These are phyloP conservation scores for Wickerhamomyces rabaulensis DNA, from an alignment of 805 yeast genomes.

Conservation along the genomic window DNA sequence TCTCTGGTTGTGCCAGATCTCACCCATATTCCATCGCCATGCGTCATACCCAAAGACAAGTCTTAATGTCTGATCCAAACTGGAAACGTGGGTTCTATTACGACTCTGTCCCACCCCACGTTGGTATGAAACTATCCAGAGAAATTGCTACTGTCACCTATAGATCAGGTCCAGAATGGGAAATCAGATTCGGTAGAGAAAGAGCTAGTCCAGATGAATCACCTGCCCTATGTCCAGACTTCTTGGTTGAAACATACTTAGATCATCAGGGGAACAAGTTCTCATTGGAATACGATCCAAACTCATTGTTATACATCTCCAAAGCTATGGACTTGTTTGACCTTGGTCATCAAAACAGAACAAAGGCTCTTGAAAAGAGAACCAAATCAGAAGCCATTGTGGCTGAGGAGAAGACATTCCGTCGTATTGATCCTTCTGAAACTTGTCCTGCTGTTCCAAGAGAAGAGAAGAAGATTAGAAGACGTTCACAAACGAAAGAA, in stretches of 20 bases:
- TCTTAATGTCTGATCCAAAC: slow-evolving; percentile 88
- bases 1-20: slow-evolving; percentile 89
- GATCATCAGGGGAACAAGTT: slow-evolving; percentile 96
- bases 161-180: slow-evolving; percentile 97
- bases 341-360: slow-evolving; percentile 47
- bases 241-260: slow-evolving; percentile 83
- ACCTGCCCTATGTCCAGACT: slow-evolving; percentile 92
- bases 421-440: slow-evolving; percentile 21
- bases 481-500: slow-evolving; percentile 43
- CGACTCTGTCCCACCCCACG: slow-evolving; percentile 78
- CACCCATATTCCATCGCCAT: slow-evolving; percentile 93
- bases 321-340: slow-evolving; percentile 96
- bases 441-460: slow-evolving; percentile 38
- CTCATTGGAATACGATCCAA: slow-evolving; percentile 86
- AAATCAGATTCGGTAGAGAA: slow-evolving; percentile 81
- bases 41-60: slow-evolving; percentile 91
- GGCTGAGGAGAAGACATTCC: slow-evolving; percentile 19
- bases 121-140: slow-evolving; percentile 91
- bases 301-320: slow-evolving; percentile 78
- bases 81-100: slow-evolving; percentile 92
- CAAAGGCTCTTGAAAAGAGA: slow-evolving; percentile 38
- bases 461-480: slow-evolving; percentile 49
- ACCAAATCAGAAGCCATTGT: slow-evolving; percentile 30
- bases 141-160: slow-evolving; percentile 93
- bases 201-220: slow-evolving; percentile 72